Evolutionary conservation across 2,329 filamentous ascomycete genomes (phyloP).

Genomic region (Nectriaceae sp.): DNA sequence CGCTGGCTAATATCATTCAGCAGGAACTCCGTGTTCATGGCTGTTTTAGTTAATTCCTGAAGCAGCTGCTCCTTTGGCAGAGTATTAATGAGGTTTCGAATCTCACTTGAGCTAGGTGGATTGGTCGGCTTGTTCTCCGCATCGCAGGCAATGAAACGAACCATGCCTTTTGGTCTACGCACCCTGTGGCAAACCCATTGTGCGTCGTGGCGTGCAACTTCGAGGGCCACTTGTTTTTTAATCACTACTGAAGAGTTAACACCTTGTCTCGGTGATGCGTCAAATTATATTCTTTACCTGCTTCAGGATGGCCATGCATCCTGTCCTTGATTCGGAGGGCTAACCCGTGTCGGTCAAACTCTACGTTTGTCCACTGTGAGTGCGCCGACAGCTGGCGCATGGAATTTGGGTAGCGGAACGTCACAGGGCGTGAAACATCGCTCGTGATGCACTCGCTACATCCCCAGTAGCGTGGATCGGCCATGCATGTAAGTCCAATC

Average conservation of each 20-base stretch:
- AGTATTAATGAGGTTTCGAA: constrained; percentile 19
- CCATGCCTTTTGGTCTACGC: constrained; percentile 13
- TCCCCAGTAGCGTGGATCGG: constrained; percentile 21
- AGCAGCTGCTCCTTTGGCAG: background rate
- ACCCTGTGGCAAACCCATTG: constrained; percentile 17
- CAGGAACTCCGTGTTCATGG: constrained; percentile 13
- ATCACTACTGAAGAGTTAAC: background rate
- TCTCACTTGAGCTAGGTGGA: constrained; percentile 26
- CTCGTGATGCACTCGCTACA: constrained; percentile 26
- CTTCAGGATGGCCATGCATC: background rate
- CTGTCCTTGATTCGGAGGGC: constrained; percentile 12
- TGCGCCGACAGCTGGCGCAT: constrained; percentile 24
- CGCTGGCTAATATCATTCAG: constrained; percentile 5
- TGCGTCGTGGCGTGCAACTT: constrained; percentile 3
- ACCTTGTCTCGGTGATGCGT: background rate
- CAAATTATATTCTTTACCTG: constrained; percentile 5
- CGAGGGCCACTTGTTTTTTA: background rate
- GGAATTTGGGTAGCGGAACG: constrained; percentile 26
- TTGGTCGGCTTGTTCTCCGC: background rate
- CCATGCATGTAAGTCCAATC: constrained; percentile 10
- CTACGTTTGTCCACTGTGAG: constrained; percentile 17
- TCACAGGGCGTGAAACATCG: constrained; percentile 25
- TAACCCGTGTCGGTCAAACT: constrained; percentile 5
- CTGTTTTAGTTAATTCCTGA: constrained; percentile 1
- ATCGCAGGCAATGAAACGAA: constrained; percentile 20